Base-by-base conservation (phyloP, 2,329 filamentous ascomycete genomes). In the Aspergillus aculeatus region DNA sequence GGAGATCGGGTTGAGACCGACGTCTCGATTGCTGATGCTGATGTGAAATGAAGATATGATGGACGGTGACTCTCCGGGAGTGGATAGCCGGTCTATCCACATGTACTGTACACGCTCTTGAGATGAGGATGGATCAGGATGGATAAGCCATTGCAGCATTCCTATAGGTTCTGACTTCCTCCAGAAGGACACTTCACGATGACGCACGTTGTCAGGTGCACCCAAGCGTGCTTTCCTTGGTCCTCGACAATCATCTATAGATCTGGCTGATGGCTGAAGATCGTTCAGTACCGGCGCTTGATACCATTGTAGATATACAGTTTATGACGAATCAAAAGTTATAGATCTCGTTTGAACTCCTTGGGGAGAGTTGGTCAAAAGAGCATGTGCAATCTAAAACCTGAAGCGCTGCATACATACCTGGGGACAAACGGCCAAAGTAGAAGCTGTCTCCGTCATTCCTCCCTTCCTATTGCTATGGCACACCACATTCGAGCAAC, bases 1-100 rank as follows among this genome's bases (percentile, higher is more conserved):
- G 90, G 73, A 91, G 86, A 64, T 68, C 68, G 12, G 63, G 66
- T 53, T 73, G 70, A 73, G 50, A 23, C 11, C 7, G 31, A 11
- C 32, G 21, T 19, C 14, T 7, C 16, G n/a, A 16, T 44, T 44
- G 11, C 11, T 44, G 38, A 44, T 44, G 11, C 11, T 44, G 38
- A 44, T 19, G 14, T 19, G 6, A 19, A 19, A n/a, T 19, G 6
- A 19, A 44, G 16, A 3, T 1, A 16, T 44, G 38, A 19, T 44
- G 38, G 38, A n/a, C 16, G 9, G 38, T 44, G 32, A 35, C 12
- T 9, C 16, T 7, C 6, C 38, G 14, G 3, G 5, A 16, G 38
- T 5, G 38, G 38, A 44, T 44, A 44, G 38, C 38, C 38, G 38
- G 38, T 44, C 38, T 44, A 19, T 44, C 16, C 38, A 44, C 38